These are phyloP conservation scores for Chaetomium tenue DNA, from an alignment of 495 filamentous ascomycete species.

Conservation along the genomic window DNA sequence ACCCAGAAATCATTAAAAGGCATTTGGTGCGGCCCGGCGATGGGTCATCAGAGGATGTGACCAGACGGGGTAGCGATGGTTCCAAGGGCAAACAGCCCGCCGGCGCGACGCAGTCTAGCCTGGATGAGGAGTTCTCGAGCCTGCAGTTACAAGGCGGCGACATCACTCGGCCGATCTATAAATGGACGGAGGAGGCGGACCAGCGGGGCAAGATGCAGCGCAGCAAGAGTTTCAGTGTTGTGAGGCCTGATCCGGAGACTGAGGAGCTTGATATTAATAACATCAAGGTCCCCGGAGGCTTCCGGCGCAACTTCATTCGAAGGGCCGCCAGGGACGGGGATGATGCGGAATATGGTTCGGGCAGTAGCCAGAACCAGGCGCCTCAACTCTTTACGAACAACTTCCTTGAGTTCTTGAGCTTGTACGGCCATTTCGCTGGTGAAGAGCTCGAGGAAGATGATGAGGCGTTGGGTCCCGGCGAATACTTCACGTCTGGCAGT, in stretches of 20 bases:
- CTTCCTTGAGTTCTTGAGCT: slow-evolving; percentile 90
- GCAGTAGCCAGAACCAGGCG: slow-evolving; percentile 33
- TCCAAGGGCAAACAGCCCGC: slow-evolving; percentile 51
- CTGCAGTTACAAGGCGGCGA: slow-evolving; percentile 89
- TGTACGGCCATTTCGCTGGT: slow-evolving; percentile 97
- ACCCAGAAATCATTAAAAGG: slow-evolving; percentile 75
- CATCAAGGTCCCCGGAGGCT: slow-evolving; percentile 90
- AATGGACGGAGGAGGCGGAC: slow-evolving; percentile 82
- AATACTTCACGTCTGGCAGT: slow-evolving; percentile 74
- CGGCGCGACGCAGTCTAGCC: slow-evolving; percentile 40
- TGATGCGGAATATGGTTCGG: slow-evolving; percentile 44
- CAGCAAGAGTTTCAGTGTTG: slow-evolving; percentile 80
- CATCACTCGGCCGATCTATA: slow-evolving; percentile 89
- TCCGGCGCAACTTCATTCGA: slow-evolving; percentile 82
- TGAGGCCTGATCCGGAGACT: slow-evolving; percentile 71
- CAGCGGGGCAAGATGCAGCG: slow-evolving; percentile 59
- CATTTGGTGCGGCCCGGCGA: slow-evolving; percentile 73
- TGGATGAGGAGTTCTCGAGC: slow-evolving; percentile 78
- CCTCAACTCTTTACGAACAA: slow-evolving; percentile 75
- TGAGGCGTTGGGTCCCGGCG: slow-evolving; percentile 76
- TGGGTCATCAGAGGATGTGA: slow-evolving; percentile 39
- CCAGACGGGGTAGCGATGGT: slow-evolving; percentile 39
- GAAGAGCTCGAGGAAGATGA: slow-evolving; percentile 96
- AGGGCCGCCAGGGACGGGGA: slow-evolving; percentile 60
- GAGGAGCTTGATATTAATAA: slow-evolving; percentile 77